Evolutionary conservation across 805 yeast genomes (phyloP).

Genomic region (Myxozyma neotropica): DNA sequence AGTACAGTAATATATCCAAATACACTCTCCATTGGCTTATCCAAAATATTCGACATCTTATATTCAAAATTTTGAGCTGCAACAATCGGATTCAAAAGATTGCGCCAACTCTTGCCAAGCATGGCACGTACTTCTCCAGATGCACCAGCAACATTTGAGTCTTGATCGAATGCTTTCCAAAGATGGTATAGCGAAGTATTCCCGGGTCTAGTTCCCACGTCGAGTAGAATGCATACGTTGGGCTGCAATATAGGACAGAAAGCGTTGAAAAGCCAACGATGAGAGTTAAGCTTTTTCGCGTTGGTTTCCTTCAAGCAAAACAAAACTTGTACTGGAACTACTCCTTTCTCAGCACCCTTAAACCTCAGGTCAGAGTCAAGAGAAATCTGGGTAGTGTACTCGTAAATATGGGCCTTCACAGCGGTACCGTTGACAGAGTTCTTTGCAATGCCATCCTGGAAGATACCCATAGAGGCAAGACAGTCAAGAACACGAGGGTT

Average conservation of each 20-base stretch:
- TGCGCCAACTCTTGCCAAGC: slow-evolving; percentile 86
- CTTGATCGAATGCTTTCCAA: slow-evolving; percentile 97
- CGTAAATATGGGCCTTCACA: slow-evolving; percentile 92
- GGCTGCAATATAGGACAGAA: slow-evolving; percentile 92
- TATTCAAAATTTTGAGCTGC: slow-evolving; percentile 98
- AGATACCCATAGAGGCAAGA: slow-evolving; percentile 92
- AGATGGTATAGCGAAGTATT: slow-evolving; percentile 83
- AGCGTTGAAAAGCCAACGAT: slow-evolving; percentile 96
- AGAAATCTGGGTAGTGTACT: slow-evolving; percentile 93
- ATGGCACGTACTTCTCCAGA: slow-evolving; percentile 97
- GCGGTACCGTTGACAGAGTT: slow-evolving; percentile 88
- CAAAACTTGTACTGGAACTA: slow-evolving; percentile 91
- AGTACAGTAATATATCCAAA: slow-evolving; percentile 93
- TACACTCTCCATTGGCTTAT: slow-evolving; percentile 92
- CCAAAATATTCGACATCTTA: slow-evolving; percentile 90
- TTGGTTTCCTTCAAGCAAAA: slow-evolving; percentile 92
- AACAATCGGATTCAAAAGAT: slow-evolving; percentile 81
- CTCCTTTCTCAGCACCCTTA: slow-evolving; percentile 84
- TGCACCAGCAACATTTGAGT: slow-evolving; percentile 97
- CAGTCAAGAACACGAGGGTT: slow-evolving; percentile 82
- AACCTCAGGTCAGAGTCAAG: slow-evolving; percentile 86
- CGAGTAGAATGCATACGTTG: slow-evolving; percentile 82
- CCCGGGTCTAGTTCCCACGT: slow-evolving; percentile 98
- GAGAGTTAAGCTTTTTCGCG: slow-evolving; percentile 93
- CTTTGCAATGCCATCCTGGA: slow-evolving; percentile 96